Conservation (phyloP, 371 early-diverging fungal genomes). For the Umbelopsis sp. region DNA sequence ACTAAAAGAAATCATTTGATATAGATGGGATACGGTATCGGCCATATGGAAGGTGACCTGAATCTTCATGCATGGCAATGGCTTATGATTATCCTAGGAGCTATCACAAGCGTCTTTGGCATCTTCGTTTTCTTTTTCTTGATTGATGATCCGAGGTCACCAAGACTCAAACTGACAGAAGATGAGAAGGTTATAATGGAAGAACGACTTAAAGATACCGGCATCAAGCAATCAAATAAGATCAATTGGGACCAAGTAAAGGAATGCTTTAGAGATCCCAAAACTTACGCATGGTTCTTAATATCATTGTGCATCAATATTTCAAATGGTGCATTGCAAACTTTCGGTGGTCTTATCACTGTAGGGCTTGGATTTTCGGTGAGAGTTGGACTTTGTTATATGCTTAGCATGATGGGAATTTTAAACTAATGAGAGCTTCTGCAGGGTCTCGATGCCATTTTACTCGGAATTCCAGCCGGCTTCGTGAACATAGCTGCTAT, state of each 20-base stretch:
- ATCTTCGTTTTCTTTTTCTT: constrained; percentile 37
- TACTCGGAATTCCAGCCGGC: constrained; percentile 39
- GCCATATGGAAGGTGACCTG: constrained; percentile 28
- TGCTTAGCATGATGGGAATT: too few relatives aligned
- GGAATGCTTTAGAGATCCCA: constrained; percentile 41
- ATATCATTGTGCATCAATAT: constrained; percentile 27
- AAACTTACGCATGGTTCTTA: constrained; percentile 30
- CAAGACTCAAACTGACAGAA: constrained; percentile 31
- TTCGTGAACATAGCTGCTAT: constrained; percentile 23
- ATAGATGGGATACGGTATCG: constrained; percentile 32
- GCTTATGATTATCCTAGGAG: constrained; percentile 41
- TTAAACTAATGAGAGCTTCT: background rate
- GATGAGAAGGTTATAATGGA: constrained; percentile 39
- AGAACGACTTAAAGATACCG: constrained; percentile 39
- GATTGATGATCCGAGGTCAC: constrained; percentile 36
- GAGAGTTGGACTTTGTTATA: background rate
- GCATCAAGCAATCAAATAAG: constrained; percentile 29
- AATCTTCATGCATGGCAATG: constrained; percentile 43
- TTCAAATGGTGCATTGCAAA: constrained; percentile 40
- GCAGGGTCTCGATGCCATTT: constrained; percentile 33
- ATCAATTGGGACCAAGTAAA: constrained; percentile 31
- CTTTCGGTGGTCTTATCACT: constrained; percentile 39
- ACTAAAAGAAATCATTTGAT: background rate
- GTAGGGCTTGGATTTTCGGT: constrained; percentile 41
- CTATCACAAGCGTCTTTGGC: constrained; percentile 31